Conservation (phyloP, 1,139 yeast species). For the Sugiyamaella novakii region DNA sequence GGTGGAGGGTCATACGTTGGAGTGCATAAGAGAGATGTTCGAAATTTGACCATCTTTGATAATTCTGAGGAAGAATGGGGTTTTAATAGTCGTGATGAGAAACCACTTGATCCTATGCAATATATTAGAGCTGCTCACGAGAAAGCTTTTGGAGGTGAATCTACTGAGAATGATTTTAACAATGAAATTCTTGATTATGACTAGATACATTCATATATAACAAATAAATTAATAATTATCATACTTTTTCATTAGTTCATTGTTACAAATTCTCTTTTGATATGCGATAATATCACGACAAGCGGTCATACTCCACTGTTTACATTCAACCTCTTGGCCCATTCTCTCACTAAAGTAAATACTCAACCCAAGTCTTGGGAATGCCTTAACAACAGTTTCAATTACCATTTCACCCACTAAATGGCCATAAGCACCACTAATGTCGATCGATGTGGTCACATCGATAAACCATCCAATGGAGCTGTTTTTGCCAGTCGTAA, state of each 20-base stretch:
- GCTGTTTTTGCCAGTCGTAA: neutral
- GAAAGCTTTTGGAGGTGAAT: conserved; percentile 18
- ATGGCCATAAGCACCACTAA: conserved; percentile 3
- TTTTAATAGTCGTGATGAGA: conserved; percentile 16
- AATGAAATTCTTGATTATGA: conserved; percentile 23
- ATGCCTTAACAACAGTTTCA: conserved; percentile 3
- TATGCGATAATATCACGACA: conserved; percentile 2
- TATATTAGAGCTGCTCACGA: conserved; percentile 18
- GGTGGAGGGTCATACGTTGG: conserved; percentile 20
- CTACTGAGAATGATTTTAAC: conserved; percentile 13
- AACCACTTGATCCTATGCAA: conserved; percentile 17
- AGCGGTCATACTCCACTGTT: conserved; percentile 9
- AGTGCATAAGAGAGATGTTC: conserved; percentile 15
- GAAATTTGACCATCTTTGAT: conserved; percentile 20
- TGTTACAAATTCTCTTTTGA: neutral
- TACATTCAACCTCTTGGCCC: neutral
- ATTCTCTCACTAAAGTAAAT: conserved; percentile 3
- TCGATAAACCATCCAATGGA: conserved; percentile 4
- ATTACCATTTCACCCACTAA: neutral
- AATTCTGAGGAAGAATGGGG: conserved; percentile 21
- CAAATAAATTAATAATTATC: neutral
- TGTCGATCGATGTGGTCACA: conserved; percentile 4
- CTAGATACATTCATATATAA: conserved; percentile 6
- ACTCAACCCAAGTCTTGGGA: conserved; percentile 3
- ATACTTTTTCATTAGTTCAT: neutral